Evolutionary conservation across 495 filamentous ascomycete species (phyloP).

Genomic region (Staphylotrichum tortipilum): DNA sequence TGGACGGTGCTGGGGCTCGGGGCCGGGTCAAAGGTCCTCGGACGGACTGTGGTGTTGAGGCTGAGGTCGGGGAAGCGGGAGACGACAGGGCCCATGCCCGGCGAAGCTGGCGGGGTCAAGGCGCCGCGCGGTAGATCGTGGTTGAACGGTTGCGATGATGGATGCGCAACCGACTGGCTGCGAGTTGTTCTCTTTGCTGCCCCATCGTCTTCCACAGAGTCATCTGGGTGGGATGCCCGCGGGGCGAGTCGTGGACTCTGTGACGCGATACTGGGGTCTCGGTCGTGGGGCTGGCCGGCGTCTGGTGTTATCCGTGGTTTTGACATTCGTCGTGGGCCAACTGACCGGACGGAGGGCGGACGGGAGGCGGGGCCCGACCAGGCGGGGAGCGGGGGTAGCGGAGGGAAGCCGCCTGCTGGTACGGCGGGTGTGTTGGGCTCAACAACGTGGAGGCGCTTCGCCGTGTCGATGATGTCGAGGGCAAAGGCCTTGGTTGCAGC

Average conservation of each 20-base stretch:
- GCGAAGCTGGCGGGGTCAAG: slow-evolving; percentile 7
- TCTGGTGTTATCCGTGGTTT: not conserved
- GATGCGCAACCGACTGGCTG: not conserved
- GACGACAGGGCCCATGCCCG: not conserved
- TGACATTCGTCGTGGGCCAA: not conserved
- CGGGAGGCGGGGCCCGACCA: not conserved
- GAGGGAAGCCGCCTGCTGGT: slow-evolving; percentile 16
- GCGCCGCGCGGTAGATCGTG: not conserved
- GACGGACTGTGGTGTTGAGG: not conserved
- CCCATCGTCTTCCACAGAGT: not conserved
- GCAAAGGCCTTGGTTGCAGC: slow-evolving; percentile 30
- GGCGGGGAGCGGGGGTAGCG: slow-evolving; percentile 19
- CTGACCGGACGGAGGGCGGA: not conserved
- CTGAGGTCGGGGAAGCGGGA: not conserved
- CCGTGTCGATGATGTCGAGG: slow-evolving; percentile 29
- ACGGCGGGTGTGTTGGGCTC: slow-evolving; percentile 4
- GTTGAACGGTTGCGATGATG: not conserved
- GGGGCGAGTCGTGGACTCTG: not conserved
- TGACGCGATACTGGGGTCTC: not conserved
- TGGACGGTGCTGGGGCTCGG: not conserved
- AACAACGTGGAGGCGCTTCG: slow-evolving; percentile 23
- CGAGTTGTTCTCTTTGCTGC: not conserved
- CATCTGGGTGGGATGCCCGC: not conserved
- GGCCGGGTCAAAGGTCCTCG: not conserved
- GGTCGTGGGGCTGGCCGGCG: not conserved